Base-by-base conservation (phyloP, 1,139 yeast genomes). In the Pichia kudriavzevii region DNA sequence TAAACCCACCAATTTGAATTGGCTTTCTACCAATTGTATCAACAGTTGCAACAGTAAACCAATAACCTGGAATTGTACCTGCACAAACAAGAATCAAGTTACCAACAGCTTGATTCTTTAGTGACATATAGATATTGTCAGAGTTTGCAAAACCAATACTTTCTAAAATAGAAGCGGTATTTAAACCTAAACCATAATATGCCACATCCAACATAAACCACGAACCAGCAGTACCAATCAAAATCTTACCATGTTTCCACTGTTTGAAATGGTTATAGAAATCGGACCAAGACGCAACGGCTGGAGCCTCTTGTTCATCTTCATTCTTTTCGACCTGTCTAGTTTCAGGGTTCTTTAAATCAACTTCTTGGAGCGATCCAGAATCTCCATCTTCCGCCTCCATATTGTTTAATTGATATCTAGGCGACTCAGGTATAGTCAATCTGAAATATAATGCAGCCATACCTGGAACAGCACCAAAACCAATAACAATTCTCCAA, bases 161-260 rank as follows among this genome's bases (percentile, higher is more conserved):
- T 63, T 79, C 75, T 64, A 93, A 79, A 50, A 83, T 83, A 41
- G 74, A 69, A 24, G 94, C 78, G 48, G 87, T 68, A 67, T 83
- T 83, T 55, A 83, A 72, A 61, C 83, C 80, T 55, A 83, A 67
- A 63, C 95, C 94, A 60, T 91, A 91, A 71, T 79, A 88, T 41
- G 96, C 95, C 59, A 91, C 84, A 69, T 91, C 98, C 63, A 88
- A 74, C 69, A 81, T 70, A 69, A 88, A 88, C 98, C 98, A 91
- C 34, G 94, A 79, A 60, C 88, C 93, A 45, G 96, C 94, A 52
- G 98, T 88, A 59, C 97, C 98, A 35, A 91, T 49, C 51, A 91
- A 69, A 44, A 79, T 75, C 65, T 79, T 82, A 63, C 84, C 79
- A 61, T 85, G 80, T 62, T 69, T 83, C 95, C 96, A 87, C 64